Conservation (phyloP, 2,329 filamentous ascomycete species). For the Pezicula carpinea region DNA sequence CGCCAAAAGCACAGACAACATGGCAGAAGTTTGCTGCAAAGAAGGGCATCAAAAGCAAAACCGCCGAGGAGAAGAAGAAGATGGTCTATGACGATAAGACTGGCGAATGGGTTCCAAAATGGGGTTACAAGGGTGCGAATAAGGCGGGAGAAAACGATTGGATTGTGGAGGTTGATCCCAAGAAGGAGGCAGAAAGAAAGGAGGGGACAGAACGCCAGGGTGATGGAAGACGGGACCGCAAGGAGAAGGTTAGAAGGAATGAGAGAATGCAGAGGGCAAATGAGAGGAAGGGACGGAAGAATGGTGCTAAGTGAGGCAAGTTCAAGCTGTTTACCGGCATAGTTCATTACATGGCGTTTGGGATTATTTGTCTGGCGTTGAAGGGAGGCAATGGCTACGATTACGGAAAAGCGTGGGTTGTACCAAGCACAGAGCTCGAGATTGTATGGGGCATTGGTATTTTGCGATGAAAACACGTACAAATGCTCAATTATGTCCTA, state of each 20-base stretch:
- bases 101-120: conserved; percentile 88
- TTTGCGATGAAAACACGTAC: no score
- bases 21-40: conserved; percentile 96
- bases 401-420: no score
- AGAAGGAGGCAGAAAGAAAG: conserved; percentile 60
- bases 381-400: no score
- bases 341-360: conserved; percentile 12
- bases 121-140: conserved; percentile 90
- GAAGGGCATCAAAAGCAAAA: conserved; percentile 93
- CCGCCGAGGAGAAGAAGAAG: conserved; percentile 70
- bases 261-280: conserved; percentile 67
- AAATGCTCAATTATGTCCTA: no score
- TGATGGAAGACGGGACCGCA: conserved; percentile 58
- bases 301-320: conserved; percentile 9
- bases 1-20: conserved; percentile 77
- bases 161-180: conserved; percentile 86
- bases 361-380: not conserved
- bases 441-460: no score
- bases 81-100: conserved; percentile 78
- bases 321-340: not conserved
- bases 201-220: conserved; percentile 57
- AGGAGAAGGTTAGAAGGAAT: conserved; percentile 67
- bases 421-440: no score
- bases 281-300: conserved; percentile 40
- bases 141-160: conserved; percentile 80